These are phyloP conservation scores for Tolypocladium capitatum DNA, from an alignment of 2,329 filamentous ascomycete species.

Conservation along the genomic window DNA sequence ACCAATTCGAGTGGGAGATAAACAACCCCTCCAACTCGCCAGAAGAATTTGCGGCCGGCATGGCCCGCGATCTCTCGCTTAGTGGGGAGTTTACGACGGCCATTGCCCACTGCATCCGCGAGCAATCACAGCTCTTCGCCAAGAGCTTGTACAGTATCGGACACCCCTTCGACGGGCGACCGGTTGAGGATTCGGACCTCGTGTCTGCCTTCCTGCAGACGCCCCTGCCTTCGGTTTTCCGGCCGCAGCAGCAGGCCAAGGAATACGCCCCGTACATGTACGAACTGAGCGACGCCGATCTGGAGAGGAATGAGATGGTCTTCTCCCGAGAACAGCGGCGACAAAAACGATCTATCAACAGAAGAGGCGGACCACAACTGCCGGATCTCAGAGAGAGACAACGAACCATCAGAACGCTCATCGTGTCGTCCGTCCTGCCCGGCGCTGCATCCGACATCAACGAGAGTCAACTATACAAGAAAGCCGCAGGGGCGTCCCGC, in stretches of 20 bases:
- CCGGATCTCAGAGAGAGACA: constrained; percentile 95
- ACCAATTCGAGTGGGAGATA: constrained; percentile 99
- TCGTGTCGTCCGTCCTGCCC: constrained; percentile 86
- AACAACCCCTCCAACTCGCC: constrained; percentile 90
- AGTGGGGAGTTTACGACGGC: constrained; percentile 94
- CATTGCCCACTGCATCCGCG: constrained; percentile 93
- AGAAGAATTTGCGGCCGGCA: constrained; percentile 82
- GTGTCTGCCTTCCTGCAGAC: constrained; percentile 74
- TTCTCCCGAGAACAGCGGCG: constrained; percentile 87
- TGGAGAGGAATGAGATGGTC: constrained; percentile 82
- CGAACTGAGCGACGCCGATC: constrained; percentile 78
- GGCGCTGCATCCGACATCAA: constrained; percentile 71
- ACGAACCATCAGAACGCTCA: constrained; percentile 79
- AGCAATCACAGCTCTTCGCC: constrained; percentile 89
- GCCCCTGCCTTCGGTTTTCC: constrained; percentile 70
- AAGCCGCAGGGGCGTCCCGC: constrained; percentile 46
- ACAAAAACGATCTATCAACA: constrained; percentile 90
- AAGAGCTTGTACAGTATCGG: constrained; percentile 86
- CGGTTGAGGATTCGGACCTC: constrained; percentile 84
- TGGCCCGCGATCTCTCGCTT: constrained; percentile 80
- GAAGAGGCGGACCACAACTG: constrained; percentile 78
- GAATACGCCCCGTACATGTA: constrained; percentile 91
- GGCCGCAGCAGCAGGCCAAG: constrained; percentile 83
- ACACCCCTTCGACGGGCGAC: constrained; percentile 88
- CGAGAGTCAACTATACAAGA: constrained; percentile 78